A percentile compares a stretch with the other conserved stretches of the same genome.
These are phyloP conservation scores for Hirschioporus abietinus DNA, from an alignment of 768 basidiomycete species.

Conservation along the genomic window DNA sequence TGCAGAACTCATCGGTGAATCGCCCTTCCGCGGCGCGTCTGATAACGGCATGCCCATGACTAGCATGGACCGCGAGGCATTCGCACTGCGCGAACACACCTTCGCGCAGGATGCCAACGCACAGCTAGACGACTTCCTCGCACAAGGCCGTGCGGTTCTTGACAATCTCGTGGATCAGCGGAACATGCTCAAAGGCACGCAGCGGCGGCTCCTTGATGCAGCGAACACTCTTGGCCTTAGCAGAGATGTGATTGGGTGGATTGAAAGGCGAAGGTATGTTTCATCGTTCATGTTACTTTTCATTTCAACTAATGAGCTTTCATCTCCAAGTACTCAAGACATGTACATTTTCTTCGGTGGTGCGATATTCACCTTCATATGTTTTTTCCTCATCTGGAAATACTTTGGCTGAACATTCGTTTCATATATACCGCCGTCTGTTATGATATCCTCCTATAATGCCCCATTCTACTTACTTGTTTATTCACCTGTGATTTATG, in stretches of 20 bases:
- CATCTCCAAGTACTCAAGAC: slow-evolving; percentile 72
- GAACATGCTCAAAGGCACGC: slow-evolving; percentile 93
- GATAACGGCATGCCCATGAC: slow-evolving; percentile 44
- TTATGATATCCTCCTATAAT: slow-evolving; percentile 2
- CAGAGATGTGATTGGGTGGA: slow-evolving; percentile 94
- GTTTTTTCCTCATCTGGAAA: slow-evolving; percentile 89
- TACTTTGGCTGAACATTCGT: slow-evolving; percentile 58
- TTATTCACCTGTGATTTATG: neutral
- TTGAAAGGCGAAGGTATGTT: slow-evolving; percentile 85
- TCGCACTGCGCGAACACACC: slow-evolving; percentile 82
- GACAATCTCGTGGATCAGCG: slow-evolving; percentile 92
- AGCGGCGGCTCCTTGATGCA: slow-evolving; percentile 76
- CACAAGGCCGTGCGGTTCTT: slow-evolving; percentile 87
- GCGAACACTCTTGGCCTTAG: slow-evolving; percentile 95
- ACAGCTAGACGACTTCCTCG: slow-evolving; percentile 83
- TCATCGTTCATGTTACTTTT: neutral
- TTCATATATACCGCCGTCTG: neutral
- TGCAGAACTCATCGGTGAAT: slow-evolving; percentile 56
- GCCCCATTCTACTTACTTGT: neutral
- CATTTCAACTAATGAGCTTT: neutral
- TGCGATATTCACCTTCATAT: slow-evolving; percentile 82
- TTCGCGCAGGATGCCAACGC: slow-evolving; percentile 82
- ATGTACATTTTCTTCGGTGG: slow-evolving; percentile 91
- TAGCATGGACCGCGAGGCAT: slow-evolving; percentile 57
- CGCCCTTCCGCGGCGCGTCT: slow-evolving; percentile 65